These are phyloP conservation scores for Nannizziopsis arthrosporioides DNA, from an alignment of 2,329 filamentous ascomycete genomes.

Conservation along the genomic window DNA sequence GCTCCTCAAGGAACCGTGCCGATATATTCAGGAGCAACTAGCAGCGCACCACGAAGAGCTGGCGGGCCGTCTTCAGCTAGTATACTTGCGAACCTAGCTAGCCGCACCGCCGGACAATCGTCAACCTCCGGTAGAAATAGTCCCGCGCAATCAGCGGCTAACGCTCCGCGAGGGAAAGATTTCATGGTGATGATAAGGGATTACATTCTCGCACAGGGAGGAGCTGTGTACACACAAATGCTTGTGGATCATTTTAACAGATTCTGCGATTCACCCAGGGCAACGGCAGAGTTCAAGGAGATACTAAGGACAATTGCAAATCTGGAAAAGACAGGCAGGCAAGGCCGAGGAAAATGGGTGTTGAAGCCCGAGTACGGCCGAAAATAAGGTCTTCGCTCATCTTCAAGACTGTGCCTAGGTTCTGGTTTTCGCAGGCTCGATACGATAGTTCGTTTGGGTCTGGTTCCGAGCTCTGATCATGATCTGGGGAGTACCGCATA, in stretches of 20 bases:
- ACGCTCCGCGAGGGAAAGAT: slow-evolving; percentile 43
- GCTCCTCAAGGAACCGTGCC: slow-evolving; percentile 3
- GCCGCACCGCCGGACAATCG: slow-evolving; percentile 15
- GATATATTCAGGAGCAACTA: slow-evolving; percentile 19
- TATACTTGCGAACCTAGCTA: slow-evolving; percentile 31
- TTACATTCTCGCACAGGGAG: slow-evolving; percentile 67
- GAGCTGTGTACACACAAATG: slow-evolving; percentile 68
- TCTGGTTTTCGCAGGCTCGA: too few species aligned
- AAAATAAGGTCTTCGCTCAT: slow-evolving; percentile 3
- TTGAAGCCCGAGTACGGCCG: slow-evolving; percentile 45
- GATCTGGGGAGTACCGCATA: too few species aligned
- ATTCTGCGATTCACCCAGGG: slow-evolving; percentile 56
- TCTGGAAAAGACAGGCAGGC: slow-evolving; percentile 46
- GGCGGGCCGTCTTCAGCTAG: slow-evolving; percentile 32
- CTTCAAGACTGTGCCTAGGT: background rate
- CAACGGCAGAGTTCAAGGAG: slow-evolving; percentile 68
- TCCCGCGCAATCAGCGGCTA: background rate
- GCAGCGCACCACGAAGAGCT: slow-evolving; percentile 26
- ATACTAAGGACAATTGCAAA: slow-evolving; percentile 66
- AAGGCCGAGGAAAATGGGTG: slow-evolving; percentile 45
- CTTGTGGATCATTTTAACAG: slow-evolving; percentile 82
- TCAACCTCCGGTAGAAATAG: slow-evolving; percentile 3
- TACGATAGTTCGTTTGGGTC: too few species aligned
- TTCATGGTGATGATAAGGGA: slow-evolving; percentile 62
- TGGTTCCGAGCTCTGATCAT: too few species aligned